Evolutionary conservation across 2,329 filamentous ascomycete genomes (phyloP).

Genomic region (Ilyonectria sp.): DNA sequence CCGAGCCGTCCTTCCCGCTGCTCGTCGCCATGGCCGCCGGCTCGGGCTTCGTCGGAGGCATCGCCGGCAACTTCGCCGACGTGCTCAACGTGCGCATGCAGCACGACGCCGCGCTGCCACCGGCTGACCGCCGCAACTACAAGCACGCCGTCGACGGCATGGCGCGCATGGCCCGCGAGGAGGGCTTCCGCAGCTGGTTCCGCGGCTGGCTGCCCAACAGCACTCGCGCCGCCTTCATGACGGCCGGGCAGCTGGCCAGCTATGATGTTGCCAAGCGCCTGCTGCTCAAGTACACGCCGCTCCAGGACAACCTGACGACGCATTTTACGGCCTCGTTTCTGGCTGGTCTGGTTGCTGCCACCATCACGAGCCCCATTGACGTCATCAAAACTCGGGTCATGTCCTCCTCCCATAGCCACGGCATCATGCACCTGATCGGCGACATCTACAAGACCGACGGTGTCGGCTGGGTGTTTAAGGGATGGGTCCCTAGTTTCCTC

Average conservation of each 20-base stretch:
- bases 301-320: constrained; percentile 80
- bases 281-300: constrained; percentile 75
- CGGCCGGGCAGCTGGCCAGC: constrained; percentile 84
- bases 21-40: constrained; percentile 86
- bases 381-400: constrained; percentile 93
- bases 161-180: constrained; percentile 86
- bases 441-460: constrained; percentile 82
- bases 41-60: constrained; percentile 89
- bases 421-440: constrained; percentile 72
- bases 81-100: constrained; percentile 99
- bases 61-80: constrained; percentile 95
- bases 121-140: constrained; percentile 85
- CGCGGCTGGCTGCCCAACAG: constrained; percentile 89
- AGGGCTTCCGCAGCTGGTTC: constrained; percentile 84
- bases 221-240: constrained; percentile 88
- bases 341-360: constrained; percentile 87
- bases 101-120: constrained; percentile 85
- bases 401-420: constrained; percentile 70
- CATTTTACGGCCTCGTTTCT: constrained; percentile 85
- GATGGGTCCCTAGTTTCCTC: constrained; percentile 86
- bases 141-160: constrained; percentile 90
- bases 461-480: constrained; percentile 87
- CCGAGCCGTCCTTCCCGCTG: constrained; percentile 77
- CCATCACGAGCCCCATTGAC: constrained; percentile 87
- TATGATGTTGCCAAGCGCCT: constrained; percentile 87